Evolutionary conservation across 768 basidiomycete genomes (phyloP).

Genomic region (Multifurca ochricompacta): DNA sequence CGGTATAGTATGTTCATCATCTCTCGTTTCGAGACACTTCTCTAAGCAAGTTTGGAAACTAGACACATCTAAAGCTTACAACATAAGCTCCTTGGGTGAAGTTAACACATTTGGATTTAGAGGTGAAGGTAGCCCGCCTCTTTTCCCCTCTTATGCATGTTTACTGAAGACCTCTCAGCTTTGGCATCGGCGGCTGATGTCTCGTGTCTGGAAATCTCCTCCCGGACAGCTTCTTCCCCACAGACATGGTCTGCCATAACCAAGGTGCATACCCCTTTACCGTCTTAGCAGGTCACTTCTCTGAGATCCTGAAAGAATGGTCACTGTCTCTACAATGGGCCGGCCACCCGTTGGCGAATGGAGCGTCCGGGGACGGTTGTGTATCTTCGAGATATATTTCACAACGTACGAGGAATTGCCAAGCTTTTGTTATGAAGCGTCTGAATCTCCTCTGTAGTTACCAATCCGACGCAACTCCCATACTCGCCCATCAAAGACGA

Average conservation of each 20-base stretch:
- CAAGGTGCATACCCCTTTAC: constrained; percentile 44
- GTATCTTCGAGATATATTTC: constrained; percentile 82
- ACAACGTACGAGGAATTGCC: constrained; percentile 49
- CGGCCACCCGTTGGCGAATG: constrained; percentile 67
- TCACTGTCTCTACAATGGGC: constrained; percentile 58
- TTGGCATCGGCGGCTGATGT: constrained; percentile 78
- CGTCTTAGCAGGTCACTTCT: not conserved
- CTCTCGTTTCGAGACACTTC: not conserved
- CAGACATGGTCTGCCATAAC: constrained; percentile 72
- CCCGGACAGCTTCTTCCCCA: constrained; percentile 53
- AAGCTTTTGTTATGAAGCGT: not conserved
- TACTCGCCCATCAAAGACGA: constrained; percentile 45
- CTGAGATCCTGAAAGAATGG: constrained; percentile 43
- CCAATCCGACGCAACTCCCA: constrained; percentile 76
- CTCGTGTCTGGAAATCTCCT: constrained; percentile 73
- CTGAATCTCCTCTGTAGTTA: constrained; percentile 38
- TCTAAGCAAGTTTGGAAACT: not conserved
- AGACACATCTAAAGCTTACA: constrained; percentile 73
- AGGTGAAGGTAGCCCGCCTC: constrained; percentile 68
- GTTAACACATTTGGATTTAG: constrained; percentile 79
- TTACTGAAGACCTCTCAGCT: constrained; percentile 37
- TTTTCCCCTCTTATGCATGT: not conserved
- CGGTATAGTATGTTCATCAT: constrained; percentile 54
- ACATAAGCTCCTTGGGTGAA: constrained; percentile 39
- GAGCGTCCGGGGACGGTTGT: constrained; percentile 74